A percentile compares a stretch with the other conserved stretches of the same genome.
Conservation (phyloP, 2,329 filamentous ascomycete genomes). For the Cucurbitaria berberidis region DNA sequence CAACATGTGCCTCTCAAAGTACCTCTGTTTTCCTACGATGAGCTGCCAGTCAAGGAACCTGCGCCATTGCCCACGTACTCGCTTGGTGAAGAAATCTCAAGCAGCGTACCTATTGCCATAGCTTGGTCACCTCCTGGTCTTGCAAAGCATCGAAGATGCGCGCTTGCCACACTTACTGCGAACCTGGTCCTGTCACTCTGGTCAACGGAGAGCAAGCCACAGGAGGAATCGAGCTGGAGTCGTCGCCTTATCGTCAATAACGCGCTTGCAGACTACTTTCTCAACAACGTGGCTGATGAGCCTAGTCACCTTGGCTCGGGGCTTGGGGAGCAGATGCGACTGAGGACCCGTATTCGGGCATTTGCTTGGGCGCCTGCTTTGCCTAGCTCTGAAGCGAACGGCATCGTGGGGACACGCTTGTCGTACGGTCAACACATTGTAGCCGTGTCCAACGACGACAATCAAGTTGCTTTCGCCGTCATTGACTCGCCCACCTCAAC, state of each 20-base stretch:
- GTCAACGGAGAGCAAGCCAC: constrained; percentile 54
- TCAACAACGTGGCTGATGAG: constrained; percentile 10
- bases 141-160: constrained; percentile 60
- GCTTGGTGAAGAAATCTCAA: constrained; percentile 64
- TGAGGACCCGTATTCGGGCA: constrained; percentile 49
- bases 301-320: constrained; percentile 19
- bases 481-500: constrained; percentile 49
- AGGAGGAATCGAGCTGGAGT: constrained; percentile 56
- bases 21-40: constrained; percentile 59
- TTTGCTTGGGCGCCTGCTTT: constrained; percentile 51
- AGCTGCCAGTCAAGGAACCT: constrained; percentile 55
- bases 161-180: constrained; percentile 62
- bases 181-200: constrained; percentile 64
- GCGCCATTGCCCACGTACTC: constrained; percentile 58
- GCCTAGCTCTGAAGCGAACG: constrained; percentile 10
- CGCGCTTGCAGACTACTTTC: constrained; percentile 51
- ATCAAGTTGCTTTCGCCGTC: constrained; percentile 48
- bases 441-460: constrained; percentile 51
- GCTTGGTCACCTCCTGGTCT: constrained; percentile 65
- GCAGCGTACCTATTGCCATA: constrained; percentile 56
- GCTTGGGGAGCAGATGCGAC: constrained; percentile 43
- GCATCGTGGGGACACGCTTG: constrained; percentile 33
- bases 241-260: constrained; percentile 62
- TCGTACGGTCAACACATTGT: constrained; percentile 42
- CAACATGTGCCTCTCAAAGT: constrained; percentile 52